A percentile compares a stretch with the other conserved stretches of the same genome.
phyloP scores from a whole-genome alignment of 177 flowering plant genomes.

The Vitis hybrid region DNA sequence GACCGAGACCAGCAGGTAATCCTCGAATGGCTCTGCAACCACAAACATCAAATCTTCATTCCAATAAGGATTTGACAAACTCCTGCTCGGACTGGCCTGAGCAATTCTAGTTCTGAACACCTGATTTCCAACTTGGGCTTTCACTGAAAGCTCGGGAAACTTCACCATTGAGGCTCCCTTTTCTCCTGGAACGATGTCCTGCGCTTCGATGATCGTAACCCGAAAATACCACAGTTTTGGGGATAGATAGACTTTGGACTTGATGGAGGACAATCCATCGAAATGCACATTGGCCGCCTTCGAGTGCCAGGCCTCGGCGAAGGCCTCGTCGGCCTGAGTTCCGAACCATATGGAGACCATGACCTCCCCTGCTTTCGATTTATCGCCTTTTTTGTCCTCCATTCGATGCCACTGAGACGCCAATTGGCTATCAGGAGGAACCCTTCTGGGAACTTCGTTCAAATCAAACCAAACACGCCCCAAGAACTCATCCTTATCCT shows the following conservation, averaged over 20 bases:
- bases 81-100: conserved; percentile 25
- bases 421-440: conserved; percentile 63
- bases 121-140: conserved; percentile 57
- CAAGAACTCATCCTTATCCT: conserved; percentile 44
- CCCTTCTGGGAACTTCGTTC: conserved; percentile 55
- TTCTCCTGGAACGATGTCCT: conserved; percentile 43
- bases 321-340: conserved; percentile 73
- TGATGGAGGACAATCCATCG: conserved; percentile 45
- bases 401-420: conserved; percentile 74
- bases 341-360: conserved; percentile 69
- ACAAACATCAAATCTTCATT: conserved; percentile 69
- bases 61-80: conserved; percentile 52
- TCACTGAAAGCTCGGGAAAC: conserved; percentile 50
- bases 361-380: conserved; percentile 39
- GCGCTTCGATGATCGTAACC: conserved; percentile 54
- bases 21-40: conserved; percentile 75
- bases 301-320: conserved; percentile 71
- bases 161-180: conserved; percentile 37
- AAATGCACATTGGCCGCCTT: conserved; percentile 55
- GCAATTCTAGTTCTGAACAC: conserved; percentile 49
- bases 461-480: conserved; percentile 65
- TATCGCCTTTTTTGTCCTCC: conserved; percentile 53
- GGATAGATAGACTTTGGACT: conserved; percentile 64
- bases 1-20: conserved; percentile 41
- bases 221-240: conserved; percentile 71